phyloP scores from a whole-genome alignment of 257 asterid genomes.

The Echium plantagineum region DNA sequence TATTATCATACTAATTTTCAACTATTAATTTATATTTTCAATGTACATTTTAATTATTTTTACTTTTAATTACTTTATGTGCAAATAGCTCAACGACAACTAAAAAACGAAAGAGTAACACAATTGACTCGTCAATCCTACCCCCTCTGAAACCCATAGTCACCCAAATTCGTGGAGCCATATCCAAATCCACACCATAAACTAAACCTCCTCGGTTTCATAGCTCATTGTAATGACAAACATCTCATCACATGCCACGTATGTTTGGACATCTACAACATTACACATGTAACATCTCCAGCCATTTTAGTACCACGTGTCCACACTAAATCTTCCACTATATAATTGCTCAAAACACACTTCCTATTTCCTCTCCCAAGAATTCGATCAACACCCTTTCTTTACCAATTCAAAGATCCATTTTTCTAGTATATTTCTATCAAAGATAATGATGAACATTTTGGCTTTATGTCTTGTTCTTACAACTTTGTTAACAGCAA shows the following conservation, averaged over 20 bases:
- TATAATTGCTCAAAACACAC: neutral
- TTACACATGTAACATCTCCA: neutral
- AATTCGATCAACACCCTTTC: neutral
- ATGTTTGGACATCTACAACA: too few relatives aligned
- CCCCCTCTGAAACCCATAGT: neutral
- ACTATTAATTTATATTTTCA: too few relatives aligned
- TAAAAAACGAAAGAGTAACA: too few relatives aligned
- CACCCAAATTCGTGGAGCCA: neutral
- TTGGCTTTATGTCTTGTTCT: slow-evolving; percentile 21
- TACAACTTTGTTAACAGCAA: slow-evolving; percentile 17
- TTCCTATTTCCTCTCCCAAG: neutral
- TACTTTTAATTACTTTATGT: too few relatives aligned
- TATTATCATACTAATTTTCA: too few relatives aligned
- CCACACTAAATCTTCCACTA: neutral
- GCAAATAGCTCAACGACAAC: too few relatives aligned
- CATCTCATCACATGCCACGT: neutral
- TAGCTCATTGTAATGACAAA: neutral
- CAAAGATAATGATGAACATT: slow-evolving; percentile 24
- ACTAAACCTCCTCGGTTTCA: neutral
- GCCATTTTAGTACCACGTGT: neutral
- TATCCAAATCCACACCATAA: neutral
- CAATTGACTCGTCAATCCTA: too few relatives aligned
- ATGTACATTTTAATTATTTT: too few relatives aligned
- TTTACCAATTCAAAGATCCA: neutral
- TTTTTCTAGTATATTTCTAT: too few relatives aligned